phyloP scores from a whole-genome alignment of 805 yeast genomes.

The Cyberlindnera subsufficiens region DNA sequence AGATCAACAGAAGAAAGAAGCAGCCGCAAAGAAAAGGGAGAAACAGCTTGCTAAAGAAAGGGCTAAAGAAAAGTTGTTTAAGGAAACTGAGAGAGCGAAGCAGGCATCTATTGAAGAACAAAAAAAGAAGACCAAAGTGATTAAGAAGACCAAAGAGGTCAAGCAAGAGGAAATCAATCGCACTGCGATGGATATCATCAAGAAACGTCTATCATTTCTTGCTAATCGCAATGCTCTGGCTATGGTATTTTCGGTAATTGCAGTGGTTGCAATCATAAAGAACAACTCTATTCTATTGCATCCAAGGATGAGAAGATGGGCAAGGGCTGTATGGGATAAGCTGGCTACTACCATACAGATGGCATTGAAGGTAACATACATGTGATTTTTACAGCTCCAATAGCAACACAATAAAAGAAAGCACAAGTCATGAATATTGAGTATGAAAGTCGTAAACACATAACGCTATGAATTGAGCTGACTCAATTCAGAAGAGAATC shows the following conservation, averaged over 20 bases:
- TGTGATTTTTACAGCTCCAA: slow-evolving; percentile 4
- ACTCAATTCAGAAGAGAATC: slow-evolving; percentile 10
- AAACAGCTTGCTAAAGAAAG: slow-evolving; percentile 4
- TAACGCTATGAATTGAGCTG: too few species aligned
- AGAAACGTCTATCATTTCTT: slow-evolving; percentile 8
- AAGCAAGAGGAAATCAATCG: not conserved
- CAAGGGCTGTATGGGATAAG: slow-evolving; percentile 12
- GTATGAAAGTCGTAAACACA: too few species aligned
- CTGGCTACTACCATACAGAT: slow-evolving; percentile 13
- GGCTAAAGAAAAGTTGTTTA: slow-evolving; percentile 5
- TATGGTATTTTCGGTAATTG: slow-evolving; percentile 11
- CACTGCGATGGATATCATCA: slow-evolving; percentile 13
- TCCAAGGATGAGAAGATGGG: slow-evolving; percentile 7
- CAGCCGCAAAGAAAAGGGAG: slow-evolving; percentile 12
- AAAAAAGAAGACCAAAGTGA: slow-evolving; percentile 1
- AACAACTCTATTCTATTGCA: slow-evolving; percentile 8
- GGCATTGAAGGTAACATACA: slow-evolving; percentile 24
- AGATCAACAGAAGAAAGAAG: slow-evolving; percentile 8
- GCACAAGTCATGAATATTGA: too few species aligned
- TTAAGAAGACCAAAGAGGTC: not conserved
- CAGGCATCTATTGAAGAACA: slow-evolving; percentile 4
- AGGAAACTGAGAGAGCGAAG: slow-evolving; percentile 9
- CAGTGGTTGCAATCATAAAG: slow-evolving; percentile 10
- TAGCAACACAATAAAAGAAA: not conserved
- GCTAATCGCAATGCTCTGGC: slow-evolving; percentile 5